phyloP scores from a whole-genome alignment of 2,329 filamentous ascomycete genomes.

The Scortechinia acanthostroma region DNA sequence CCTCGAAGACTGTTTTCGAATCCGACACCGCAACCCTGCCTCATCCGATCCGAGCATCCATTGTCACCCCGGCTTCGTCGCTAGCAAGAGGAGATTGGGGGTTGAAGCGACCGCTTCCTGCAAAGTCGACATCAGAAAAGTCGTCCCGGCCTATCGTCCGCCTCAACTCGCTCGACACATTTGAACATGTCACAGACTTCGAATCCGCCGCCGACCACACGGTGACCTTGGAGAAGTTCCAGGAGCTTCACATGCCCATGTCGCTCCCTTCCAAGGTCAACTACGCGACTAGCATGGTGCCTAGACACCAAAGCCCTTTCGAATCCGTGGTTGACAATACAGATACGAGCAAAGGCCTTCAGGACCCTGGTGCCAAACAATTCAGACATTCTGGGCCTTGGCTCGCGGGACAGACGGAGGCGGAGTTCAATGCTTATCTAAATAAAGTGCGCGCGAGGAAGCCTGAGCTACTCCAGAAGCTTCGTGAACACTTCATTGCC shows the following conservation, averaged over 20 bases:
- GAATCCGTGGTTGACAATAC: constrained; percentile 34
- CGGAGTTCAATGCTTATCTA: constrained; percentile 43
- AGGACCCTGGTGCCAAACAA: constrained; percentile 23
- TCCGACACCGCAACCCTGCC: constrained; percentile 54
- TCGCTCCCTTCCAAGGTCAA: constrained; percentile 23
- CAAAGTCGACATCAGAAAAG: constrained; percentile 41
- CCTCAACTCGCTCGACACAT: constrained; percentile 49
- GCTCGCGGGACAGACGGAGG: constrained; percentile 43
- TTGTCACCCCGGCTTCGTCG: constrained; percentile 48
- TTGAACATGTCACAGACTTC: constrained; percentile 59
- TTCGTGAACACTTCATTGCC: constrained; percentile 19
- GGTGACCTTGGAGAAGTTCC: constrained; percentile 51
- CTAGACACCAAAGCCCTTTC: constrained; percentile 25
- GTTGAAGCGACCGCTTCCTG: constrained; percentile 50
- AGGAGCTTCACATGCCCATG: constrained; percentile 49
- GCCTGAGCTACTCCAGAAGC: constrained; percentile 23
- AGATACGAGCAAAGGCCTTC: constrained; percentile 17
- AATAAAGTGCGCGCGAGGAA: constrained; percentile 29
- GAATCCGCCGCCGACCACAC: constrained; percentile 55
- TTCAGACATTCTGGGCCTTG: constrained; percentile 54
- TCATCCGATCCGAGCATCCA: constrained; percentile 53
- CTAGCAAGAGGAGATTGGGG: constrained; percentile 56
- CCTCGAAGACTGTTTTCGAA: constrained; percentile 26
- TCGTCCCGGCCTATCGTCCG: constrained; percentile 44
- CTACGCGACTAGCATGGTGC: constrained; percentile 14